These are phyloP conservation scores for Arxiozyma slooffiae DNA, from an alignment of 1,139 yeast genomes.

Conservation along the genomic window DNA sequence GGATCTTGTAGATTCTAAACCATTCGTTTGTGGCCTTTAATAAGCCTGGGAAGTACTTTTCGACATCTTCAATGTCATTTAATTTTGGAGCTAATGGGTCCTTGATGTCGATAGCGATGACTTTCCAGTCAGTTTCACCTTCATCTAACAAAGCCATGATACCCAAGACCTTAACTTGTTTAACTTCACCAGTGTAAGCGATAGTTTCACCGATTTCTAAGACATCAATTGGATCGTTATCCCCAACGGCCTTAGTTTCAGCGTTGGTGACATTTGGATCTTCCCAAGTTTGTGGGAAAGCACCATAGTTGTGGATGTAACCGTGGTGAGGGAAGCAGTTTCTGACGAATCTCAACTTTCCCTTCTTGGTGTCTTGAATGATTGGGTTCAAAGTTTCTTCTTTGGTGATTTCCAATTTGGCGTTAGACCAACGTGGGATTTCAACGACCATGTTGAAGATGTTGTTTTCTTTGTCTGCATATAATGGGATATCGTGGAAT, in stretches of 20 bases:
- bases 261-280: constrained; percentile 63
- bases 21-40: constrained; percentile 77
- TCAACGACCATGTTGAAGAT: constrained; percentile 82
- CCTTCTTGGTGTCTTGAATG: constrained; percentile 77
- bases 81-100: constrained; percentile 71
- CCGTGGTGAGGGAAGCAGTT: constrained; percentile 89
- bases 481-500: constrained; percentile 69
- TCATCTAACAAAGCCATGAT: constrained; percentile 82
- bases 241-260: constrained; percentile 76
- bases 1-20: constrained; percentile 84
- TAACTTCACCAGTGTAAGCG: constrained; percentile 64
- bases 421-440: constrained; percentile 87
- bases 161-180: constrained; percentile 76
- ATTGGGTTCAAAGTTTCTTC: constrained; percentile 65
- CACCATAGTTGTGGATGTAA: constrained; percentile 86
- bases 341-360: constrained; percentile 70
- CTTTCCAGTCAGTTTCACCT: constrained; percentile 92
- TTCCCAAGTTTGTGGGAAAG: constrained; percentile 94
- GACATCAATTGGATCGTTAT: constrained; percentile 84
- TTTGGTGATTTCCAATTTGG: constrained; percentile 75
- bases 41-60: constrained; percentile 66
- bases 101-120: constrained; percentile 61
- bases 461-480: constrained; percentile 51
- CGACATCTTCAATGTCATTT: constrained; percentile 68
- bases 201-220: constrained; percentile 78